Conservation (phyloP, 768 basidiomycete species). For the Clavulina sp. region DNA sequence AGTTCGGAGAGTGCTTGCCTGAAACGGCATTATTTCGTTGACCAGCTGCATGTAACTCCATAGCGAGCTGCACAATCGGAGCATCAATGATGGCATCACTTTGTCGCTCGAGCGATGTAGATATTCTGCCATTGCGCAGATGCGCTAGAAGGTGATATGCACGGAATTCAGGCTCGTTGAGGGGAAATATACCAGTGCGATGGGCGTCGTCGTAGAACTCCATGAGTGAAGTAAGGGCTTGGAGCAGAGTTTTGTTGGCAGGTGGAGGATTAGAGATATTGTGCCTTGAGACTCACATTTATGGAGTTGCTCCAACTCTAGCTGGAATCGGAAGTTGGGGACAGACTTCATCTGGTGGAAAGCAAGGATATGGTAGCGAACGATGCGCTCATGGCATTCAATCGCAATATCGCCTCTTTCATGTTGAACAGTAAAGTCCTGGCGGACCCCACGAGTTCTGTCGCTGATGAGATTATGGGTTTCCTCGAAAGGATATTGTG, state of each 20-base stretch:
- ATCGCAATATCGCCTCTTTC: constrained; percentile 60
- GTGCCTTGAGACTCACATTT: constrained; percentile 43
- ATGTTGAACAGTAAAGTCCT: constrained; percentile 90
- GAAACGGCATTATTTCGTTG: constrained; percentile 30
- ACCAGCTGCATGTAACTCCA: constrained; percentile 60
- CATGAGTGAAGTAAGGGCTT: constrained; percentile 81
- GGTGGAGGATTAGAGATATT: not conserved
- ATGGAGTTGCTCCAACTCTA: constrained; percentile 83
- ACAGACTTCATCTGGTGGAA: constrained; percentile 32
- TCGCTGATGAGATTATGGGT: constrained; percentile 81
- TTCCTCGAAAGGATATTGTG: constrained; percentile 45
- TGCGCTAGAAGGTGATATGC: constrained; percentile 88
- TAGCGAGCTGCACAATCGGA: constrained; percentile 68
- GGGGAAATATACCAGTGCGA: constrained; percentile 38
- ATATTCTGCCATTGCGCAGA: constrained; percentile 66
- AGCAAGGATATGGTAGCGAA: constrained; percentile 79
- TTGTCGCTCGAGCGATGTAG: constrained; percentile 39
- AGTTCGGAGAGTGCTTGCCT: constrained; percentile 33
- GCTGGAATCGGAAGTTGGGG: constrained; percentile 3
- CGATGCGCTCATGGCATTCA: constrained; percentile 84
- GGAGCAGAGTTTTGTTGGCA: not conserved
- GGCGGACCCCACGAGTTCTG: constrained; percentile 74
- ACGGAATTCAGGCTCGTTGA: constrained; percentile 88
- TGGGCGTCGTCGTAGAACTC: constrained; percentile 82
- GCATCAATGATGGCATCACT: constrained; percentile 47